These are phyloP conservation scores for Phalaenopsis hybrid DNA, from an alignment of 116 monocot species.

Conservation along the genomic window DNA sequence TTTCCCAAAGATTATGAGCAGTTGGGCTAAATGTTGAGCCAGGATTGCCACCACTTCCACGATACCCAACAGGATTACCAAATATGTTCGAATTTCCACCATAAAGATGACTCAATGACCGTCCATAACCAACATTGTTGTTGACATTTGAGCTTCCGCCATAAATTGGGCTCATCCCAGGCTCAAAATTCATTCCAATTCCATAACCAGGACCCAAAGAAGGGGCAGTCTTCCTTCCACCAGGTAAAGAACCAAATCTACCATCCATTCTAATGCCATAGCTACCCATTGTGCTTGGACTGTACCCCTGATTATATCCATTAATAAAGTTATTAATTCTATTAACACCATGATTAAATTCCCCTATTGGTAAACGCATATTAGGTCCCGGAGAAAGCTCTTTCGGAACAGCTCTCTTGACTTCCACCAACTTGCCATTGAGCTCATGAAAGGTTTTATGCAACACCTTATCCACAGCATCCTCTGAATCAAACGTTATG, in stretches of 20 bases:
- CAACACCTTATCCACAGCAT: slow-evolving; percentile 46
- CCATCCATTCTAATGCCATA: slow-evolving; percentile 27
- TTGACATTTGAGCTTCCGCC: slow-evolving; percentile 32
- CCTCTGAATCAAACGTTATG: slow-evolving; percentile 48
- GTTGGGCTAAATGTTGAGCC: slow-evolving; percentile 42
- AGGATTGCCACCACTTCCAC: slow-evolving; percentile 22
- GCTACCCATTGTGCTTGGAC: slow-evolving; percentile 31
- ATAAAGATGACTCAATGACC: slow-evolving; percentile 39
- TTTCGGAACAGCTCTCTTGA: slow-evolving; percentile 57
- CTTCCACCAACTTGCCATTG: slow-evolving; percentile 60
- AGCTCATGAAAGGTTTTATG: slow-evolving; percentile 48
- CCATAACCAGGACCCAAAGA: slow-evolving; percentile 49
- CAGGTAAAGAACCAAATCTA: slow-evolving; percentile 32
- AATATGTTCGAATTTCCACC: slow-evolving; percentile 54
- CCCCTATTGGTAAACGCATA: slow-evolving; percentile 29
- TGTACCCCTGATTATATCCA: slow-evolving; percentile 35
- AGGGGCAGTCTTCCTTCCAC: slow-evolving; percentile 31
- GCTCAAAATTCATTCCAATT: slow-evolving; percentile 52
- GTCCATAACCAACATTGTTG: slow-evolving; percentile 39
- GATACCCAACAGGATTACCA: slow-evolving; percentile 29
- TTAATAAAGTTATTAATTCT: slow-evolving; percentile 48
- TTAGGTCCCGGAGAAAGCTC: slow-evolving; percentile 51
- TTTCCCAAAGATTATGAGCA: slow-evolving; percentile 56
- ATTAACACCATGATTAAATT: slow-evolving; percentile 29
- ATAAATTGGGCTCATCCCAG: slow-evolving; percentile 24